Evolutionary conservation across 2,329 filamentous ascomycete species (phyloP), one percentile per base, ranked within the genome.

Genomic region (Phyllosticta ampelicida): DNA sequence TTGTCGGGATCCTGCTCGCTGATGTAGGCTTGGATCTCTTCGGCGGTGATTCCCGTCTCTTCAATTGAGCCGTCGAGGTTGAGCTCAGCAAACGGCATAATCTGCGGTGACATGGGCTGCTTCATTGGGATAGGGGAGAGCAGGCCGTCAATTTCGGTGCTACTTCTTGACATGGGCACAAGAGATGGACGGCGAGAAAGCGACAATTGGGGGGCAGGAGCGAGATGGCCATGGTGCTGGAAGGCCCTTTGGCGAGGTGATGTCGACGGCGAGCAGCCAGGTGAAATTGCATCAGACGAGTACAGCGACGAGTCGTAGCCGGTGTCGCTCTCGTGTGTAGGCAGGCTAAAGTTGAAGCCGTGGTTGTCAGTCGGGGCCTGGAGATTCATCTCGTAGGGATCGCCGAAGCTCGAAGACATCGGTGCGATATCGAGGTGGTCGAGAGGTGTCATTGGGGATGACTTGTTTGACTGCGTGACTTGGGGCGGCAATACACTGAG

Each of bases 41-140:
- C 91, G 50, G 86, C 77, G 0, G 87, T 91, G 59, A 97, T 86
- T 23, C 92, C 92, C 0, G 92, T 96, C 63, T 90, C 85, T 58
- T 83, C 80, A 58, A 84, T 80, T 36, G 78, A 82, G n/a, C 82
- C 81, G 60, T 84, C 80, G 23, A 84, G 74, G 61, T 81, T 78
- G 30, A 80, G 70, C 51, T 78, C 79, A 48, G 75, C 72, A 36
- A 77, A 74, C 5, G 74, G 73, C 53, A 75, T 73, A 8, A 72
- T 65, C n/a, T 72, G 70, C 18, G 73, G 72, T 19, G 77, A 75
- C 20, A 62, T 63, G 60, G 53, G 63, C 60, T 54, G 49, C 54
- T 59, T 44, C 49, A 50, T 55, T 51, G 54, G 58, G 28, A 49
- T 48, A 19, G 59, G 60, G 64, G 65, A 53, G 63, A 58, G 51